Percentiles rank a stretch among this genome's conserved stretches.
phyloP scores from a whole-genome alignment of 768 basidiomycete genomes.

The Tulasnella sp. region DNA sequence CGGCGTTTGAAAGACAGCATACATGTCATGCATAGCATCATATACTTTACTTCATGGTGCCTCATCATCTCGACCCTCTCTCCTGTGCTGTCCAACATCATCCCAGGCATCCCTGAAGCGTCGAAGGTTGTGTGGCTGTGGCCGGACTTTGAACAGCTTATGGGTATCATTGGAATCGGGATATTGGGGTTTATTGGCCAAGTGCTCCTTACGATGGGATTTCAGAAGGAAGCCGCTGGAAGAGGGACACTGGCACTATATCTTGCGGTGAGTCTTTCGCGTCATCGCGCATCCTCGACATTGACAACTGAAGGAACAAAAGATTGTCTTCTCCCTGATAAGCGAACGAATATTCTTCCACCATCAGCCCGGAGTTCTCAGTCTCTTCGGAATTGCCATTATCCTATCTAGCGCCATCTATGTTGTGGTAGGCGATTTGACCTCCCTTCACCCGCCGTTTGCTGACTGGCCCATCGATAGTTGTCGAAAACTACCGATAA shows the following conservation, averaged over 20 bases:
- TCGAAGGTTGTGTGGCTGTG: constrained; percentile 14
- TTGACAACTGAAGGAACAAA: not conserved
- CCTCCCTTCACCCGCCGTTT: not conserved
- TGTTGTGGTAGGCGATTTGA: constrained; percentile 5
- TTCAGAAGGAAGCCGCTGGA: constrained; percentile 22
- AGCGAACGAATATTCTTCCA: constrained; percentile 18
- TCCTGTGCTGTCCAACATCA: not conserved
- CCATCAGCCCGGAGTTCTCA: not conserved
- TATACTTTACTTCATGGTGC: constrained; percentile 21
- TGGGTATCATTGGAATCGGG: constrained; percentile 16
- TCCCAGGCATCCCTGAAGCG: not conserved
- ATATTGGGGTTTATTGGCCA: constrained; percentile 19
- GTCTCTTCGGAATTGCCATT: constrained; percentile 14
- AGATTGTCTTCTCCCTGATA: constrained; percentile 23
- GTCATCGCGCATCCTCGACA: not conserved
- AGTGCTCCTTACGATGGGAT: constrained; percentile 10
- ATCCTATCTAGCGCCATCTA: constrained; percentile 13
- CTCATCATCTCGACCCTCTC: constrained; percentile 12
- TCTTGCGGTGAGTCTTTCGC: not conserved
- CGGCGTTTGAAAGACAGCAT: constrained; percentile 6
- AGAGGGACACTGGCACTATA: constrained; percentile 22
- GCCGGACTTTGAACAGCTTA: not conserved
- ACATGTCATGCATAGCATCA: constrained; percentile 21
- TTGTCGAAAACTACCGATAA: not conserved
- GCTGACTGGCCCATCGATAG: not conserved